These are phyloP conservation scores for Aquilaria sinensis DNA, from an alignment of 345 rosid species.

Conservation along the genomic window DNA sequence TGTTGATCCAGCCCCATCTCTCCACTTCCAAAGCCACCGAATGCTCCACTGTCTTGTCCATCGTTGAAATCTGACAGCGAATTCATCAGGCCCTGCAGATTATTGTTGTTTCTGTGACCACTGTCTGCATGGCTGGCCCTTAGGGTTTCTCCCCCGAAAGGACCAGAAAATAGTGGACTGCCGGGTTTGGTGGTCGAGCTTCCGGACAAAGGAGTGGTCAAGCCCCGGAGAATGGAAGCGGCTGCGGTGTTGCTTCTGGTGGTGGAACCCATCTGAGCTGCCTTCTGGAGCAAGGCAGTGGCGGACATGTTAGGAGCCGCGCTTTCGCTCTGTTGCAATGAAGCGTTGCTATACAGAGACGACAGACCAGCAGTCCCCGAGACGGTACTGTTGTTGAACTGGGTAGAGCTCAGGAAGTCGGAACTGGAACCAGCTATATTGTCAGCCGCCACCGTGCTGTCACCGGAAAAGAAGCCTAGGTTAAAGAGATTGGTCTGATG, in stretches of 20 bases:
- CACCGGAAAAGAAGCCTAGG: conserved; percentile 48
- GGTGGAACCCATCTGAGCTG: conserved; percentile 81
- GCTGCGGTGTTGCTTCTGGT: conserved; percentile 26
- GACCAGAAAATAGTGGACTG: conserved; percentile 3
- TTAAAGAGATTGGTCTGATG: conserved; percentile 35
- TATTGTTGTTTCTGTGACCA: conserved; percentile 31
- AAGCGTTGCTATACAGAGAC: conserved; percentile 33
- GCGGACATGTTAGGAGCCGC: conserved; percentile 55
- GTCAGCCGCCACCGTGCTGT: conserved; percentile 18
- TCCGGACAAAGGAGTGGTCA: conserved; percentile 39
- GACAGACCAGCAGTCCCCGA: conserved; percentile 24
- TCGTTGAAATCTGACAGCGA: conserved; percentile 30
- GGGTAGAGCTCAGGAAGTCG: conserved; percentile 18
- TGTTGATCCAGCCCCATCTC: conserved; percentile 5
- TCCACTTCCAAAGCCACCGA: conserved; percentile 1
- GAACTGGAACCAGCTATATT: conserved; percentile 6
- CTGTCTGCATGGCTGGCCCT: conserved; percentile 21
- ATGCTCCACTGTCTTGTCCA: background rate
- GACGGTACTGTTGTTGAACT: conserved; percentile 12
- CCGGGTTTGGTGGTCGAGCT: conserved; percentile 15
- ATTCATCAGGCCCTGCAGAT: conserved; percentile 61
- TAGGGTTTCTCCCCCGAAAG: conserved; percentile 9
- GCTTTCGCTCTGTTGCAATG: conserved; percentile 33
- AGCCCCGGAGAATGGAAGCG: conserved; percentile 40
- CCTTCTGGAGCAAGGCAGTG: conserved; percentile 78